phyloP scores from a whole-genome alignment of 805 yeast species.

The Kodamaea laetipori region DNA sequence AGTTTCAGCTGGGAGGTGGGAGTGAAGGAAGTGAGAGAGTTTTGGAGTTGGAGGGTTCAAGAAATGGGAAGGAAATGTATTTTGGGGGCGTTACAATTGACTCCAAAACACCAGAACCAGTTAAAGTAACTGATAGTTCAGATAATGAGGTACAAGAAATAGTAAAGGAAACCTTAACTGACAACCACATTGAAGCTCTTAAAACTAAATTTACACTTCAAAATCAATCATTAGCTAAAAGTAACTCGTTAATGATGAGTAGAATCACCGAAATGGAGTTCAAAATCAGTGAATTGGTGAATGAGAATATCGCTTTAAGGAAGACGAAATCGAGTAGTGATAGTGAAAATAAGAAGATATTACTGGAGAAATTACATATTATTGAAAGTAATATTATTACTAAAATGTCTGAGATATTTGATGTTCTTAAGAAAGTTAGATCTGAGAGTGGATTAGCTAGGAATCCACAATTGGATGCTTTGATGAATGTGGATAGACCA shows the following conservation, averaged over 20 bases:
- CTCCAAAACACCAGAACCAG: too few relatives aligned
- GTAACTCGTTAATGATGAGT: slow-evolving; percentile 53
- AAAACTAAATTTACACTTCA: slow-evolving; percentile 42
- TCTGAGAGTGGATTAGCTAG: slow-evolving; percentile 39
- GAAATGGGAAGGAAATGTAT: too few relatives aligned
- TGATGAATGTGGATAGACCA: slow-evolving; percentile 14
- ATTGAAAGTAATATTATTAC: slow-evolving; percentile 45
- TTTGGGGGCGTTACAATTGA: too few relatives aligned
- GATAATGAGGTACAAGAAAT: too few relatives aligned
- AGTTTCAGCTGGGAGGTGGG: slow-evolving; percentile 13
- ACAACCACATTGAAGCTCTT: slow-evolving; percentile 5
- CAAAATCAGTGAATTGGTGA: slow-evolving; percentile 49
- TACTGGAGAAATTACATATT: slow-evolving; percentile 38
- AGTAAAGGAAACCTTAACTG: too few relatives aligned
- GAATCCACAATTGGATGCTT: slow-evolving; percentile 20
- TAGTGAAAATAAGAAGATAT: slow-evolving; percentile 21
- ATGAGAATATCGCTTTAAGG: slow-evolving; percentile 50
- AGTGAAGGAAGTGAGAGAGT: too few relatives aligned
- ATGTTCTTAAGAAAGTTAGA: slow-evolving; percentile 44
- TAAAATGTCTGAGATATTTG: slow-evolving; percentile 49
- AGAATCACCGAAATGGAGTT: slow-evolving; percentile 56
- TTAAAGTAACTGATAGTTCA: too few relatives aligned
- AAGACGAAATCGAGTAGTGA: slow-evolving; percentile 29
- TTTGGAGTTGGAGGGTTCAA: too few relatives aligned
- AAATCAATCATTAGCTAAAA: slow-evolving; percentile 61